Evolutionary conservation across 495 filamentous ascomycete species (phyloP), one percentile per base, ranked within the genome.

Genomic region (Hypoxylon fuscum): DNA sequence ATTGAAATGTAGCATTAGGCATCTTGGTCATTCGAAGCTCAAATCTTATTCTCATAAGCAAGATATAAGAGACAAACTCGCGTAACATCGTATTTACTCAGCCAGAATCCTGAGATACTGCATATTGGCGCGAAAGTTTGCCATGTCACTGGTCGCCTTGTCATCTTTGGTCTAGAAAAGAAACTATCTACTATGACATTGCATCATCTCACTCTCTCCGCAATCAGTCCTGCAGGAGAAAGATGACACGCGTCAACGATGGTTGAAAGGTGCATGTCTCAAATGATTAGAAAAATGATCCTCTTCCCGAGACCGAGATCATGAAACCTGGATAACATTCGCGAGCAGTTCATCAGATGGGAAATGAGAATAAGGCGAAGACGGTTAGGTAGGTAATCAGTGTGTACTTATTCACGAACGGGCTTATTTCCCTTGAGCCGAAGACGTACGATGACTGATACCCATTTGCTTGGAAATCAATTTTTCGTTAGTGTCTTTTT

Each of bases 121-220:
- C 45, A 47, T 45, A 43, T 34, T 52, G 17, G 47, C 34, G 15
- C 32, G 22, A 46, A 31, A 38, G 32, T n/a, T 5, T 32, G 11
- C 25, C 12, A 21, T 22, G 17, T 23, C 11, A 56, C 55, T 56
- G 45, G 55, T 31, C 17, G 18, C 15, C 22, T 8, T 23, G 21
- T 44, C 49, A 48, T 50, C 37, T 48, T 48, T 38, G 15, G 38
- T 55, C 43, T 17, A 47, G 45, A 46, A 44, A 29, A 44, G 32
- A 50, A 53, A 37, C 38, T n/a, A 42, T 27, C 45, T 50, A 32
- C 15, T 17, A 34, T 44, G 21, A 18, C 23, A 49, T 65, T 65
- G 45, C 62, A 57, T 65, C 62, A 59, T 59, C 43, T 55, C 38
- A 50, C 55, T 35, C 53, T 51, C 32, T 59, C 59, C 46, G 43